Base-by-base conservation (phyloP, 163 green algal species). In the Scenedesmus sp. region DNA sequence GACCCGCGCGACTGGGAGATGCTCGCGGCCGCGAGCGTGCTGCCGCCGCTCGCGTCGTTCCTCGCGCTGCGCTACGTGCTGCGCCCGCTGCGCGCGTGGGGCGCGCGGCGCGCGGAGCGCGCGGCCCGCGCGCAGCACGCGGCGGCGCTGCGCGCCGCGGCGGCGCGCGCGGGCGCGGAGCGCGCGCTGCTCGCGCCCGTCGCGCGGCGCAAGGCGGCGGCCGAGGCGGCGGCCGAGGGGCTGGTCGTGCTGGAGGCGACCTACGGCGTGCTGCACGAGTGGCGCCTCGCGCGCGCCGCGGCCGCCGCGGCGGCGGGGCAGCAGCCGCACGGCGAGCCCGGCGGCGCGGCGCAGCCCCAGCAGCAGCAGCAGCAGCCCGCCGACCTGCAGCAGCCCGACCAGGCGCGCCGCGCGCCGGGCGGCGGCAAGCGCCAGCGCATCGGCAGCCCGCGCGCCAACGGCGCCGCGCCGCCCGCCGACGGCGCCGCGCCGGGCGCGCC, bases 171-270 rank as follows among this genome's bases (percentile, higher is more conserved):
- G 63, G 63, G 65, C 28, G 33, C 62, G 64, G 53, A 75, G 58
- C 34, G 26, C 13, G 67, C 60, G 3, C 78, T 87, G 28, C 60
- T 86, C 69, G 24, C 22, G 24, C 85, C 85, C n/a, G 77, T 86
- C 2, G 81, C 82, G 15, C 31, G 31, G 31, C 39, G 81, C 4
- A 36, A 63, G 20, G 53, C 50, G 20, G 29, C 39, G 22, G 65
- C 60, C 34, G 53, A 90, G 77, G 83, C 77, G 51, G 57, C 77
- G 28, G 39, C 74, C 70, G 78, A 78, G n/a, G 90, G 90, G 0
- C 77, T 93, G 34, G 81, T 94, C 13, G 60, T 94, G 3, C 75
- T 90, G 7, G 80, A 89, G 22, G 89, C 88, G 0, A 69, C 78
- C 11, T 92, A 92, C 42, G 87, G 87, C 7, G 64, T 78, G 1